Evolutionary conservation across 768 basidiomycete species (phyloP), one percentile per base, ranked within the genome.

Genomic region (Psilocybe cubensis): DNA sequence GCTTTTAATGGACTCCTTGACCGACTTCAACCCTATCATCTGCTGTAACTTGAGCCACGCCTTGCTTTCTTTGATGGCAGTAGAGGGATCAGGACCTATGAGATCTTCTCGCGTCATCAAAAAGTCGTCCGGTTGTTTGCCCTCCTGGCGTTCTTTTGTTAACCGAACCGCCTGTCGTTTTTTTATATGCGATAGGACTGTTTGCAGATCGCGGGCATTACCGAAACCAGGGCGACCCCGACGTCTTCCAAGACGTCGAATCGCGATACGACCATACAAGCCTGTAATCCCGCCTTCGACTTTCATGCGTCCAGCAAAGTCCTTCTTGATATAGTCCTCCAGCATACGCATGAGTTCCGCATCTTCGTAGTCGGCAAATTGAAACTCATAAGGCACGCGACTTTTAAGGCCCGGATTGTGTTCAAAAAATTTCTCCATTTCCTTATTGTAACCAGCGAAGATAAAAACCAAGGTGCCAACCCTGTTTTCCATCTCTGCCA

Each of bases 361-460:
- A 50, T 89, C 84, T 7, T 69, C 74, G 62, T 89, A 90, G 60
- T 90, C 88, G 1, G 71, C 68, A 60, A 90, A 89, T 11, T 81
- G 71, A 28, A 90, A 73, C 31, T 67, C 69, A 58, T 85, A 80
- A 0, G 88, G 89, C 8, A 90, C 83, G n/a, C 88, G 84, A 69
- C 87, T 88, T 7, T 72, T 70, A 11, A 90, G 67, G 1, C 88
- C 88, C 2, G 88, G 87, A 62, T 90, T 89, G 58, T 88, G 87
- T 58, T 89, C 87, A 57, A 90, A 89, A 72, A 90, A 90, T 42
- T 78, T 83, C 61, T 90, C 88, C 89, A 90, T 89, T 68, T 90
- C 76, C 52, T 81, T 85, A 66, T 73, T 80, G 66, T 90, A 90
- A 3, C 88, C 88, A 0, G 89, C 88, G 2, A 90, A 74, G 52